Conservation (phyloP, 352 stramenopile genomes). For the Phytophthora capsici region DNA sequence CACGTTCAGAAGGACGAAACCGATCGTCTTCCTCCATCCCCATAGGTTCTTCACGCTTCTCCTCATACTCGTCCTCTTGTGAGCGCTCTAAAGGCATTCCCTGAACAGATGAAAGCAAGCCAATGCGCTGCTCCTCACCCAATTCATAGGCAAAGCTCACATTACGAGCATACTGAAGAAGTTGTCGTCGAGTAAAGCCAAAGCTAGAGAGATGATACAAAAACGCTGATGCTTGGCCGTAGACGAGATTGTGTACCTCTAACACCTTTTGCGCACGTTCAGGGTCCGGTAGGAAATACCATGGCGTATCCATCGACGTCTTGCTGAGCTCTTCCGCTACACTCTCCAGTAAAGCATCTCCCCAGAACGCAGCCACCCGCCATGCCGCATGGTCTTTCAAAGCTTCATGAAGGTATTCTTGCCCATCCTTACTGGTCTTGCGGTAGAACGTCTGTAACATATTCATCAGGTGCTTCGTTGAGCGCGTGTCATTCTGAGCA, state of each 20-base stretch:
- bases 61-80: slow-evolving; percentile 49
- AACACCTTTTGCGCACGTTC: slow-evolving; percentile 79
- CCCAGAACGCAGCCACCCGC: slow-evolving; percentile 75
- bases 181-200: slow-evolving; percentile 65
- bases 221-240: slow-evolving; percentile 76
- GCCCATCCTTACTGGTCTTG: slow-evolving; percentile 44
- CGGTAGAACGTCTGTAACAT: slow-evolving; percentile 87
- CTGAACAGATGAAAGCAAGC: slow-evolving; percentile 64
- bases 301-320: slow-evolving; percentile 61
- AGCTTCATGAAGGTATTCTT: slow-evolving; percentile 66
- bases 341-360: slow-evolving; percentile 72
- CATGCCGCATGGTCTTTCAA: slow-evolving; percentile 68
- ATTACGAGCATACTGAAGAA: slow-evolving; percentile 77
- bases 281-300: slow-evolving; percentile 64
- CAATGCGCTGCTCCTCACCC: slow-evolving; percentile 79
- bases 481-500: slow-evolving; percentile 69
- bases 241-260: slow-evolving; percentile 80
- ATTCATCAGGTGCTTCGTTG: slow-evolving; percentile 82
- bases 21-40: slow-evolving; percentile 33
- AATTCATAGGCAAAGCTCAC: slow-evolving; percentile 85
- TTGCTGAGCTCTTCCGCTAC: slow-evolving; percentile 85
- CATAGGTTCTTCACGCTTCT: slow-evolving; percentile 42
- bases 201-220: slow-evolving; percentile 82
- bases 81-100: slow-evolving; percentile 37
- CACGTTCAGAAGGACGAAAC: slow-evolving; percentile 23